phyloP scores from a whole-genome alignment of 306 rosid species.

The Dryas alaskensis region DNA sequence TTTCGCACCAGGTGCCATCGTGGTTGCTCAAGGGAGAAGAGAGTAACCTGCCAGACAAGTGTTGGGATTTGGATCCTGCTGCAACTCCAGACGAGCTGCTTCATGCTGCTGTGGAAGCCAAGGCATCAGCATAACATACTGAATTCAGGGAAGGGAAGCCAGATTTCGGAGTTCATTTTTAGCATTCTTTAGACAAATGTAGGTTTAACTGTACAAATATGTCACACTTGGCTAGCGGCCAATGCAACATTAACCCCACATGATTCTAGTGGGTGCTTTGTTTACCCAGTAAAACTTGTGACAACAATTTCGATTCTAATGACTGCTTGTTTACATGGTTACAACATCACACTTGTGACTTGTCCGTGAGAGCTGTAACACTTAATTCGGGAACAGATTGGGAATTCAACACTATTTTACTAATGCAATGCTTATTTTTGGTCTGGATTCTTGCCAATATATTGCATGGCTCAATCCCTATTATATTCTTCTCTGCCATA shows the following conservation, averaged over 20 bases:
- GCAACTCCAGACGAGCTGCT: slow-evolving; percentile 98
- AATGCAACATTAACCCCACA: slow-evolving; percentile 50
- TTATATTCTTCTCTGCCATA: not conserved
- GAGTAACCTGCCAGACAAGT: slow-evolving; percentile 57
- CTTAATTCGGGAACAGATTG: slow-evolving; percentile 14
- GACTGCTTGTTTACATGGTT: slow-evolving; percentile 42
- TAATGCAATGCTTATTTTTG: slow-evolving; percentile 6
- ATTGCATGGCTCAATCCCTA: not conserved
- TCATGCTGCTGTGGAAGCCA: slow-evolving; percentile 52
- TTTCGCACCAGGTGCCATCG: slow-evolving; percentile 97
- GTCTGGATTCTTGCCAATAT: not conserved
- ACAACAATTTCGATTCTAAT: slow-evolving; percentile 38
- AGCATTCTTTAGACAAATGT: slow-evolving; percentile 58
- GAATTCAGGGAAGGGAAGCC: slow-evolving; percentile 27
- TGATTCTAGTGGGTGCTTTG: slow-evolving; percentile 57
- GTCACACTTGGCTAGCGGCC: slow-evolving; percentile 63
- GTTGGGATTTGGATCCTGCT: slow-evolving; percentile 98
- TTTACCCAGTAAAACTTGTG: slow-evolving; percentile 44
- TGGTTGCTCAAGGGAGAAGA: slow-evolving; percentile 65
- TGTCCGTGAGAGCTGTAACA: slow-evolving; percentile 18
- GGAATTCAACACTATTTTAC: slow-evolving; percentile 4
- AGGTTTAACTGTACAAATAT: slow-evolving; percentile 88
- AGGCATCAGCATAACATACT: slow-evolving; percentile 33
- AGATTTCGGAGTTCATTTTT: slow-evolving; percentile 25
- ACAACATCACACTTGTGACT: slow-evolving; percentile 12